These are phyloP conservation scores for Aspergillus japonicus DNA, from an alignment of 2,329 filamentous ascomycete genomes.

Conservation along the genomic window DNA sequence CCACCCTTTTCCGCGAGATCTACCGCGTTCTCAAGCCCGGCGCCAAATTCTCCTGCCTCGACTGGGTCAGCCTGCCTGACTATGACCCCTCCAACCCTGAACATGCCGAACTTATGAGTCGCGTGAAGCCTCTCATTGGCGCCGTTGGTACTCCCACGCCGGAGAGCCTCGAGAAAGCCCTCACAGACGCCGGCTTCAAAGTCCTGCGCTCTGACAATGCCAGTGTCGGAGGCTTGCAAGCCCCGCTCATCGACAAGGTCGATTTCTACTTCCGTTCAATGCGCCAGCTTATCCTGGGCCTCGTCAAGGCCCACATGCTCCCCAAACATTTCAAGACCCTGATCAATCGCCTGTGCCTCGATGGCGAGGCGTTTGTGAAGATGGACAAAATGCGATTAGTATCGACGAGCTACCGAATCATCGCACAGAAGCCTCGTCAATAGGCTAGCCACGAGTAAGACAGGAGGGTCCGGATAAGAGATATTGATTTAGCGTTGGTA, in stretches of 20 bases:
- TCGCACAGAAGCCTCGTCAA: constrained; percentile 48
- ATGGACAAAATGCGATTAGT: constrained; percentile 56
- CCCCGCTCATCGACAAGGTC: constrained; percentile 55
- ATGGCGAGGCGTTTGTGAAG: constrained; percentile 56
- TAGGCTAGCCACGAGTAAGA: constrained; percentile 2
- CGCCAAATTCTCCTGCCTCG: constrained; percentile 51
- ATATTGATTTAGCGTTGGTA: neutral
- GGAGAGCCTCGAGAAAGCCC: constrained; percentile 46
- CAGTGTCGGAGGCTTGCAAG: constrained; percentile 52
- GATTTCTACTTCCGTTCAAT: constrained; percentile 56
- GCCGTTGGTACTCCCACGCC: constrained; percentile 57
- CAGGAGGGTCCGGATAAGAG: constrained; percentile 1
- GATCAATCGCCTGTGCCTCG: constrained; percentile 54
- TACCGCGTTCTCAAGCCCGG: constrained; percentile 53
- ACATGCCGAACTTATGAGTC: constrained; percentile 53
- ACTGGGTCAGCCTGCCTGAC: constrained; percentile 54
- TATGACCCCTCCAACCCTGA: constrained; percentile 50
- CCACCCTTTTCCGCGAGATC: constrained; percentile 50
- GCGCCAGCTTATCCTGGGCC: constrained; percentile 49
- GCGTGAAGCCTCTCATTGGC: constrained; percentile 56
- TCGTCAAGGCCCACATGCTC: constrained; percentile 49
- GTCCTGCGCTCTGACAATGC: constrained; percentile 53
- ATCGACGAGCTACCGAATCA: constrained; percentile 54
- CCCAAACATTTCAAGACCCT: constrained; percentile 55
- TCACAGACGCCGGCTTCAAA: constrained; percentile 49